A percentile compares a stretch with the other conserved stretches of the same genome.
Evolutionary conservation across 306 rosid species (phyloP).

Genomic region (Morella rubra): DNA sequence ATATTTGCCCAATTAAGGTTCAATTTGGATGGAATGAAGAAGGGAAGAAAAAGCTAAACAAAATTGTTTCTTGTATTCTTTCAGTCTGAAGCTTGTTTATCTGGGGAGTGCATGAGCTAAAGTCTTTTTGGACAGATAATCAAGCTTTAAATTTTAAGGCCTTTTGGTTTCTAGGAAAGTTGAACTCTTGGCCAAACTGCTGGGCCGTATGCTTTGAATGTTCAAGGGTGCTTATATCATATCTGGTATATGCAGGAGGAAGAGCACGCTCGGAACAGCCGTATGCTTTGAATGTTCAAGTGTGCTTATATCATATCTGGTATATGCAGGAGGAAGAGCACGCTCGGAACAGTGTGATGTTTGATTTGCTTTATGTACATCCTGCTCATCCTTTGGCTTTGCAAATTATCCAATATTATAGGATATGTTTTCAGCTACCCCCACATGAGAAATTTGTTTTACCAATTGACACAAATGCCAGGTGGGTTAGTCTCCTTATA

Average conservation of each 20-base stretch:
- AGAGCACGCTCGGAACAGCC: slow-evolving; percentile 72
- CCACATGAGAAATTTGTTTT: slow-evolving; percentile 34
- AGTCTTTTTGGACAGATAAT: not conserved
- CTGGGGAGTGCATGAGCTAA: not conserved
- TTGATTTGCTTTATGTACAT: slow-evolving; percentile 74
- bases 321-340: slow-evolving; percentile 76
- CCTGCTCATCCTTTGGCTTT: slow-evolving; percentile 64
- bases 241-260: slow-evolving; percentile 62
- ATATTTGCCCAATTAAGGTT: not conserved
- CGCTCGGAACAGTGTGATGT: slow-evolving; percentile 69
- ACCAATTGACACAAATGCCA: slow-evolving; percentile 50
- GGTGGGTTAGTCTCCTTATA: slow-evolving; percentile 54
- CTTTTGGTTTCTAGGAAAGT: not conserved
- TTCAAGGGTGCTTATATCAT: slow-evolving; percentile 26
- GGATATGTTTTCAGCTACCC: slow-evolving; percentile 36
- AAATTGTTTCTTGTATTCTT: not conserved
- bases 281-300: slow-evolving; percentile 22
- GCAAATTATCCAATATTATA: slow-evolving; percentile 47
- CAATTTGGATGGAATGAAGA: not conserved
- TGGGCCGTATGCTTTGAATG: slow-evolving; percentile 18
- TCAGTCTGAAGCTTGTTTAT: too few species aligned
- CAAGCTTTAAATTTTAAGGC: not conserved
- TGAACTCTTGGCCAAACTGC: not conserved
- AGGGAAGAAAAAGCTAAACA: not conserved
- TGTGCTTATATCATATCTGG: slow-evolving; percentile 29